Conservation (phyloP, 2,329 filamentous ascomycete species). For the Knoxdaviesia proteae region DNA sequence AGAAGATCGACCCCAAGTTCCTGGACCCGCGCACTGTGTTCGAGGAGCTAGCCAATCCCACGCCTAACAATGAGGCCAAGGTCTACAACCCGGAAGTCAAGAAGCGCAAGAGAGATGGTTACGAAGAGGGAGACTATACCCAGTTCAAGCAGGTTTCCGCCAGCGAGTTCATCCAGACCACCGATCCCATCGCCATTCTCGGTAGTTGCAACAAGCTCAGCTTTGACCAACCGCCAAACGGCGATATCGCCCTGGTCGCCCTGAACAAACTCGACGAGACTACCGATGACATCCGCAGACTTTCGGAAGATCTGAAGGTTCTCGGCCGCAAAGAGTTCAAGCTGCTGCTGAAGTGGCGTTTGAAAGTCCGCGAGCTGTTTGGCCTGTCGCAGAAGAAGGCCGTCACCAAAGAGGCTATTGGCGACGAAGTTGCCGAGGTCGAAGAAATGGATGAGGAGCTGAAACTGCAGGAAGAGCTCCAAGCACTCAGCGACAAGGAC, state of each 20-base stretch:
- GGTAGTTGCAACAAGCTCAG: constrained; percentile 67
- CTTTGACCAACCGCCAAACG: constrained; percentile 61
- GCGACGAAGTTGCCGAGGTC: constrained; percentile 60
- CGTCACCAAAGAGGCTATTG: constrained; percentile 20
- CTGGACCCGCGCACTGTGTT: constrained; percentile 80
- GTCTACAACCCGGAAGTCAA: constrained; percentile 96
- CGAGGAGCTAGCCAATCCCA: constrained; percentile 67
- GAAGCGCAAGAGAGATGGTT: constrained; percentile 93
- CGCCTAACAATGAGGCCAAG: constrained; percentile 90
- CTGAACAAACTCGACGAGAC: constrained; percentile 74
- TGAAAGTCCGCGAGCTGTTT: constrained; percentile 78
- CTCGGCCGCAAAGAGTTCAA: constrained; percentile 91
- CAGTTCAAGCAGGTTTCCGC: constrained; percentile 79
- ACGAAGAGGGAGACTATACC: constrained; percentile 86
- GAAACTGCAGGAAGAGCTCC: constrained; percentile 70
- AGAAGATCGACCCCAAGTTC: constrained; percentile 79
- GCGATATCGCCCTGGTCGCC: constrained; percentile 71
- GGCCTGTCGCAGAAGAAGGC: constrained; percentile 62
- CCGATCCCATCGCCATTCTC: constrained; percentile 80
- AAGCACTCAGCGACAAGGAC: constrained; percentile 63
- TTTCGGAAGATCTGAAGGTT: constrained; percentile 70
- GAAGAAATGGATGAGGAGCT: constrained; percentile 90
- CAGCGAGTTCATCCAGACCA: constrained; percentile 83
- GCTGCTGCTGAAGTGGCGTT: constrained; percentile 66
- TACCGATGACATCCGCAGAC: constrained; percentile 57